These are phyloP conservation scores for Ogataea methylovora DNA, from an alignment of 805 yeast species.

Conservation along the genomic window DNA sequence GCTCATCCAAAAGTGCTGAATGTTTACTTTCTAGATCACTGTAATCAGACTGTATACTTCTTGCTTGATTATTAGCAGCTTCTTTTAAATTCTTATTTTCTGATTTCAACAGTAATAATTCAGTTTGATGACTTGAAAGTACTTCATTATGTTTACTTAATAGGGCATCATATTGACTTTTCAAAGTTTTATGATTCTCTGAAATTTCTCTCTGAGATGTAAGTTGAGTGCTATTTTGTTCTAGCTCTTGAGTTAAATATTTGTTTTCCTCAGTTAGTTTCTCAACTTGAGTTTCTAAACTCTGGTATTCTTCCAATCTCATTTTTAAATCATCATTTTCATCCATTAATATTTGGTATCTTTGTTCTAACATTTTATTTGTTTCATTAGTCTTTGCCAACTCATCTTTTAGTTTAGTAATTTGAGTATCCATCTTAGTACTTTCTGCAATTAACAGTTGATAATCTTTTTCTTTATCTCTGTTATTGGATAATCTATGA, in stretches of 20 bases:
- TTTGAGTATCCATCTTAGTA: constrained; percentile 39
- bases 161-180: too few relatives aligned
- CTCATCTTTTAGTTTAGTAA: constrained; percentile 29
- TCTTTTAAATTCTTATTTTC: too few relatives aligned
- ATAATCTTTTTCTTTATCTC: constrained; percentile 32
- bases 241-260: neutral
- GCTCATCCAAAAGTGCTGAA: too few relatives aligned
- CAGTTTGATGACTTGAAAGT: too few relatives aligned
- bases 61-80: too few relatives aligned
- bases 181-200: too few relatives aligned
- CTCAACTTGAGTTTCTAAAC: constrained; percentile 7
- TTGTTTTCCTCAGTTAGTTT: constrained; percentile 2
- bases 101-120: neutral
- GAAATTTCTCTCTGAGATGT: too few relatives aligned
- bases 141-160: too few relatives aligned
- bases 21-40: too few relatives aligned
- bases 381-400: constrained; percentile 7
- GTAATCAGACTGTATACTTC: too few relatives aligned
- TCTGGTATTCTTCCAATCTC: constrained; percentile 5
- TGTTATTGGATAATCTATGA: constrained; percentile 8
- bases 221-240: too few relatives aligned
- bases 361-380: constrained; percentile 4
- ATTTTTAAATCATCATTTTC: constrained; percentile 6
- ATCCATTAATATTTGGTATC: constrained; percentile 1
- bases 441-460: constrained; percentile 38